Evolutionary conservation across 768 basidiomycete species (phyloP).

Genomic region (Collybia sp.): DNA sequence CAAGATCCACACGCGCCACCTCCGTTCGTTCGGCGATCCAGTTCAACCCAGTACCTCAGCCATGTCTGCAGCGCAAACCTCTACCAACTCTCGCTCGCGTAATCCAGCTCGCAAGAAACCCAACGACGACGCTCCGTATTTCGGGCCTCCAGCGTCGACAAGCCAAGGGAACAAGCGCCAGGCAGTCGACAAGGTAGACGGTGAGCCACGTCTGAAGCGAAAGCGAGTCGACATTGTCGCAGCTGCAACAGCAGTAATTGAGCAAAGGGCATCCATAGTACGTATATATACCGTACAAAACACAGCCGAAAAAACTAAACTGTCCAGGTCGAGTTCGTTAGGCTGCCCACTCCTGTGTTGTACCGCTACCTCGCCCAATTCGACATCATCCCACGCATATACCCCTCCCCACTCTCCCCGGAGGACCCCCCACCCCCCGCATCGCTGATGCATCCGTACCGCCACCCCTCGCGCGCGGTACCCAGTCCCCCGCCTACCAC

Average conservation of each 20-base stretch:
- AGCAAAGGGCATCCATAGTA: conserved; percentile 37
- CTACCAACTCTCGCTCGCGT: conserved; percentile 52
- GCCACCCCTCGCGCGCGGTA: conserved; percentile 37
- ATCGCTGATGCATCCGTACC: conserved; percentile 46
- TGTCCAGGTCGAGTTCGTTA: conserved; percentile 68
- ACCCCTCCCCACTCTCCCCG: conserved; percentile 63
- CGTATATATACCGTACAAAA: conserved; percentile 13
- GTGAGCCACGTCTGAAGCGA: conserved; percentile 71
- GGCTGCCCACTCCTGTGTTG: conserved; percentile 59
- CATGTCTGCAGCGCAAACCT: conserved; percentile 30
- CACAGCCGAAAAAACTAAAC: background rate
- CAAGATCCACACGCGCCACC: conserved; percentile 6
- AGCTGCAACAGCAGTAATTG: conserved; percentile 22
- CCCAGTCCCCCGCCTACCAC: conserved; percentile 49
- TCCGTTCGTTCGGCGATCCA: conserved; percentile 4
- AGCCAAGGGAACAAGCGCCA: conserved; percentile 54
- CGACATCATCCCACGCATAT: conserved; percentile 65
- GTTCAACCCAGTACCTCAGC: conserved; percentile 3
- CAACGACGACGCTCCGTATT: conserved; percentile 69
- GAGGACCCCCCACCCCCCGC: conserved; percentile 70
- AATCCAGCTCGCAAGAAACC: conserved; percentile 59
- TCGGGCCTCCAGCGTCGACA: conserved; percentile 44
- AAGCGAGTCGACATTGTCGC: conserved; percentile 54
- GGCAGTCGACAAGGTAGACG: conserved; percentile 63
- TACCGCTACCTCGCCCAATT: conserved; percentile 72